phyloP scores from a whole-genome alignment of 768 basidiomycete species.

The Cubamyces sp. region DNA sequence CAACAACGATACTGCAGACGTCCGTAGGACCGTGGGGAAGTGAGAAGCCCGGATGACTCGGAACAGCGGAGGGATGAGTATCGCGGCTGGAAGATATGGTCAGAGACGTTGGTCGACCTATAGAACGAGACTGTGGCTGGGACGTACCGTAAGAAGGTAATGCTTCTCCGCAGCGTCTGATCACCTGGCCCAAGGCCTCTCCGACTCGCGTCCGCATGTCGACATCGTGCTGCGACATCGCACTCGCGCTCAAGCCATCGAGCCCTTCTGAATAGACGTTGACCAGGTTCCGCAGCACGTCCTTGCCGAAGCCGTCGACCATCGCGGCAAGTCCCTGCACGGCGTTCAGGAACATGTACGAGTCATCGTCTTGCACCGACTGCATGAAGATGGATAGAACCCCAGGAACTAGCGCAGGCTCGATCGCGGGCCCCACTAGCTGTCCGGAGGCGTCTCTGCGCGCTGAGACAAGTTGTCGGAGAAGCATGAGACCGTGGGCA shows the following conservation, averaged over 20 bases:
- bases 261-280: conserved; percentile 62
- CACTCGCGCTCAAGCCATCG: conserved; percentile 51
- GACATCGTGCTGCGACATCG: conserved; percentile 62
- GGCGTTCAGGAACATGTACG: conserved; percentile 93
- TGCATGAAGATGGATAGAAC: conserved; percentile 88
- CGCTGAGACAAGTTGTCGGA: conserved; percentile 74
- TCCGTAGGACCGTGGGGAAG: conserved; percentile 74
- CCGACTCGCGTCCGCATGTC: conserved; percentile 79
- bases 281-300: conserved; percentile 70
- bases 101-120: background rate
- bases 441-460: conserved; percentile 24
- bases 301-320: conserved; percentile 76
- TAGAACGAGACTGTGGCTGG: background rate
- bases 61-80: conserved; percentile 75
- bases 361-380: conserved; percentile 87
- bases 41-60: conserved; percentile 57
- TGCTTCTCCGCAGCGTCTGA: conserved; percentile 71
- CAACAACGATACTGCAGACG: conserved; percentile 70
- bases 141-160: conserved; percentile 66
- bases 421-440: conserved; percentile 37
- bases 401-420: conserved; percentile 74
- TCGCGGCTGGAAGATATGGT: conserved; percentile 51
- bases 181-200: conserved; percentile 81
- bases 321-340: conserved; percentile 89
- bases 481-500: conserved; percentile 85